Evolutionary conservation across 1,139 yeast genomes (phyloP).

Genomic region (Pichia sp.): DNA sequence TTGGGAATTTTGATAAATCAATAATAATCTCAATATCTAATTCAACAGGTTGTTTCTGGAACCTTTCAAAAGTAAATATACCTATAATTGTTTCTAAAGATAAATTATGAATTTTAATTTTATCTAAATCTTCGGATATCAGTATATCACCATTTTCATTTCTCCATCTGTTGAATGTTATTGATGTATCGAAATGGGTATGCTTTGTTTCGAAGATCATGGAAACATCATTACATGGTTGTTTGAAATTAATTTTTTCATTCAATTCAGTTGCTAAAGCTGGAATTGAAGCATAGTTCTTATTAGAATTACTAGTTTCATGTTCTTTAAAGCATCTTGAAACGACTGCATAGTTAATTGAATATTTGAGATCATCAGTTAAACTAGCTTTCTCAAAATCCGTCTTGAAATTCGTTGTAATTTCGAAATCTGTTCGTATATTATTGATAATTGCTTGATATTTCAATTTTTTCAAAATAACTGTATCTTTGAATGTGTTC

Average conservation of each 20-base stretch:
- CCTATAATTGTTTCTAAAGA: constrained; percentile 62
- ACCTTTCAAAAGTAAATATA: constrained; percentile 81
- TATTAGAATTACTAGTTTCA: constrained; percentile 39
- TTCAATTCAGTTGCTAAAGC: constrained; percentile 53
- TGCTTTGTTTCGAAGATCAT: constrained; percentile 10
- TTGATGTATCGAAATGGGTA: constrained; percentile 1
- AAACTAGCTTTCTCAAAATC: constrained; percentile 64
- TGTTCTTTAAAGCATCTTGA: constrained; percentile 53
- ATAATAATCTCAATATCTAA: constrained; percentile 40
- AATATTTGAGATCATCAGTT: constrained; percentile 71
- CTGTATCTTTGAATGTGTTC: constrained; percentile 17
- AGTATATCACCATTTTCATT: constrained; percentile 13
- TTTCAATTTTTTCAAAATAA: constrained; percentile 18
- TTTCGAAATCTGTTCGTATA: constrained; percentile 7
- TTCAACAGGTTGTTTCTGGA: constrained; percentile 68
- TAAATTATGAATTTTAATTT: constrained; percentile 5
- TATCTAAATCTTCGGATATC: constrained; percentile 1
- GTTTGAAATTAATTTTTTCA: constrained; percentile 29
- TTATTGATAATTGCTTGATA: constrained; percentile 15
- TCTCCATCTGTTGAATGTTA: constrained; percentile 5
- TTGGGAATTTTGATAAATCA: constrained; percentile 24
- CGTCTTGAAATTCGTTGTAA: constrained; percentile 46
- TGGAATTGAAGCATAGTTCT: constrained; percentile 45
- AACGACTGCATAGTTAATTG: constrained; percentile 82
- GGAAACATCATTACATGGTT: constrained; percentile 15